These are phyloP conservation scores for Cladorrhinum sp. DNA, from an alignment of 2,329 filamentous ascomycete species.

Conservation along the genomic window DNA sequence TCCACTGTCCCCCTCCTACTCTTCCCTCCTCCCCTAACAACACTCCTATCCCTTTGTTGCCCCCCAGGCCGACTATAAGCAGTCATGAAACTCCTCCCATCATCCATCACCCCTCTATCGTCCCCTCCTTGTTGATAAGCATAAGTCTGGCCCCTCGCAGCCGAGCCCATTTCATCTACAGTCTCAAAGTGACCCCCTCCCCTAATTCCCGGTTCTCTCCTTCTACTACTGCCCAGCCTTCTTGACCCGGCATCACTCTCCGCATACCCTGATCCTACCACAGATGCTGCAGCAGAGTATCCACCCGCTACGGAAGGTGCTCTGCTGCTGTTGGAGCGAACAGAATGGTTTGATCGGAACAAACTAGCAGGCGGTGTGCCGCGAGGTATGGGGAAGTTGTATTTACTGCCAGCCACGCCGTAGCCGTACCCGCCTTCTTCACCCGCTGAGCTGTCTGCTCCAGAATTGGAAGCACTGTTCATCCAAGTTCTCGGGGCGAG, in stretches of 20 bases:
- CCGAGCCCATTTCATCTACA: conserved; percentile 30
- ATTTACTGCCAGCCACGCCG: conserved; percentile 20
- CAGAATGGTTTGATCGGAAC: conserved; percentile 13
- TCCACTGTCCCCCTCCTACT: conserved; percentile 14
- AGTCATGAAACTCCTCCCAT: conserved; percentile 26
- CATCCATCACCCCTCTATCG: conserved; percentile 24
- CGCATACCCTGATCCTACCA: conserved; percentile 2
- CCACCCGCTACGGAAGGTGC: conserved; percentile 22
- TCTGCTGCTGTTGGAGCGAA: conserved; percentile 26
- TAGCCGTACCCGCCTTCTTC: conserved; percentile 19
- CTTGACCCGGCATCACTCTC: conserved; percentile 1
- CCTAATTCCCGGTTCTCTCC: neutral
- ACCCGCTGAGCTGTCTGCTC: conserved; percentile 28
- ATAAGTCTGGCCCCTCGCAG: conserved; percentile 20
- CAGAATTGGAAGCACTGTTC: conserved; percentile 26
- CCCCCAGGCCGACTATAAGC: conserved; percentile 21
- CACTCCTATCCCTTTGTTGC: conserved; percentile 18
- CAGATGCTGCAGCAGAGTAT: neutral
- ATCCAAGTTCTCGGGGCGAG: conserved; percentile 41
- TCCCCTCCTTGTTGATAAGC: conserved; percentile 27
- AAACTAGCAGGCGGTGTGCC: conserved; percentile 2
- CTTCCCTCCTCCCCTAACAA: conserved; percentile 14
- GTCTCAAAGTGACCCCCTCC: conserved; percentile 19
- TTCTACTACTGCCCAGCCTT: neutral
- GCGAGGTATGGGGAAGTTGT: conserved; percentile 30